Evolutionary conservation across 108 stramenopile species (phyloP).

Genomic region (Cyclotella choctawhatcheeana): DNA sequence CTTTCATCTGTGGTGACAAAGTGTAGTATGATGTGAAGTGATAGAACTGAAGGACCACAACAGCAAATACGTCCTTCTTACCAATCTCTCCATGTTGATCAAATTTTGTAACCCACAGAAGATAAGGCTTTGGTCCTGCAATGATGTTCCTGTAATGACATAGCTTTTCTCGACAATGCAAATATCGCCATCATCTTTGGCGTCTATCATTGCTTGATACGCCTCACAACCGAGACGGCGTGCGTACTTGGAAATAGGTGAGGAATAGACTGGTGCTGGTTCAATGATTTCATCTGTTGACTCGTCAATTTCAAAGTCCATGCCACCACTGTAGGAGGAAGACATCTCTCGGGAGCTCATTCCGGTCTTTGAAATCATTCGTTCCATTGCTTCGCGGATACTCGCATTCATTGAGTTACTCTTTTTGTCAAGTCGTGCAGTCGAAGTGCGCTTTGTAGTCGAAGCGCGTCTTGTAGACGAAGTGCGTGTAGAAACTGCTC

Average conservation of each 20-base stretch:
- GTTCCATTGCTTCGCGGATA: slow-evolving; percentile 22
- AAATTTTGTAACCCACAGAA: slow-evolving; percentile 59
- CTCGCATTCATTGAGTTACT: too few relatives aligned
- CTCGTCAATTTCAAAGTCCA: slow-evolving; percentile 23
- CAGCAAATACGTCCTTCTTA: slow-evolving; percentile 7
- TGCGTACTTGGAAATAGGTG: slow-evolving; percentile 28
- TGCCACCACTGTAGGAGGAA: slow-evolving; percentile 4
- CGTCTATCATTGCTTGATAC: slow-evolving; percentile 51
- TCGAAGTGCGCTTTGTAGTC: slow-evolving; percentile 1
- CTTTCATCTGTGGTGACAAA: slow-evolving; percentile 21
- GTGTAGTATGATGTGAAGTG: neutral
- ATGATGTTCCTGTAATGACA: slow-evolving; percentile 50
- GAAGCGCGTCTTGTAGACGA: too few relatives aligned
- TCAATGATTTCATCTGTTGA: slow-evolving; percentile 12
- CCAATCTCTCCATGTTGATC: slow-evolving; percentile 54
- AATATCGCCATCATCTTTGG: slow-evolving; percentile 40
- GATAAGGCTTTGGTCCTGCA: slow-evolving; percentile 49
- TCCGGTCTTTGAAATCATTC: slow-evolving; percentile 22
- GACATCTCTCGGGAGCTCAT: slow-evolving; percentile 31
- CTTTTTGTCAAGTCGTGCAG: too few relatives aligned
- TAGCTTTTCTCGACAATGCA: slow-evolving; percentile 60
- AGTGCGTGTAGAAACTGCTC: too few relatives aligned
- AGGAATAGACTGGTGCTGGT: neutral
- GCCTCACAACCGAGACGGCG: slow-evolving; percentile 37
- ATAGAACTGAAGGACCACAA: neutral